Evolutionary conservation across 441 rosid species (phyloP).

Genomic region (Melastoma candidum): DNA sequence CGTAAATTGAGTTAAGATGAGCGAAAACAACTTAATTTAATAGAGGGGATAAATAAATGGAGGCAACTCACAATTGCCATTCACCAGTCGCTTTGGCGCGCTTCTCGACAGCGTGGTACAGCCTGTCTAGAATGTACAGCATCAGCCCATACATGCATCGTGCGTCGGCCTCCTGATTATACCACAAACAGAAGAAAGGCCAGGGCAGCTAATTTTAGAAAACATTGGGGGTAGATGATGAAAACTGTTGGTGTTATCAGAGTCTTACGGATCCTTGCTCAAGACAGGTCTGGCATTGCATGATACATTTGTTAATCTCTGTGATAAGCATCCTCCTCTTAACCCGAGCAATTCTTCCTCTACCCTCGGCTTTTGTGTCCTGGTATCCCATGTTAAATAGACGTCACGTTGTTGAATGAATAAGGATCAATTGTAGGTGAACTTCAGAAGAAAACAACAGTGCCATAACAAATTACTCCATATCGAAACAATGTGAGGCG

Average conservation of each 20-base stretch:
- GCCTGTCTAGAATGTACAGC: constrained; percentile 62
- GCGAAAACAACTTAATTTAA: not conserved
- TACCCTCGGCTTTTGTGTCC: constrained; percentile 90
- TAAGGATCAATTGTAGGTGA: not conserved
- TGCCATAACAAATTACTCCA: too few relatives aligned
- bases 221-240: not conserved
- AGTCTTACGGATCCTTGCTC: constrained; percentile 76
- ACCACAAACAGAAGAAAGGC: constrained; percentile 8
- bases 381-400: constrained; percentile 15
- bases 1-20: not conserved
- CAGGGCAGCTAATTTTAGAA: not conserved
- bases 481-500: too few relatives aligned
- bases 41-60: not conserved
- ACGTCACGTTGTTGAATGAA: not conserved
- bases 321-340: constrained; percentile 18
- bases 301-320: constrained; percentile 75
- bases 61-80: constrained; percentile 65
- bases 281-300: constrained; percentile 60
- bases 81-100: constrained; percentile 67
- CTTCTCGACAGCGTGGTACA: constrained; percentile 58
- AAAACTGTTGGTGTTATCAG: not conserved
- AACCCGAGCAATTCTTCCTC: constrained; percentile 73
- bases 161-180: constrained; percentile 66
- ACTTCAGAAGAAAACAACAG: too few relatives aligned
- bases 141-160: constrained; percentile 71